Conservation (phyloP, 768 basidiomycete genomes). For the Crucibulum laeve region DNA sequence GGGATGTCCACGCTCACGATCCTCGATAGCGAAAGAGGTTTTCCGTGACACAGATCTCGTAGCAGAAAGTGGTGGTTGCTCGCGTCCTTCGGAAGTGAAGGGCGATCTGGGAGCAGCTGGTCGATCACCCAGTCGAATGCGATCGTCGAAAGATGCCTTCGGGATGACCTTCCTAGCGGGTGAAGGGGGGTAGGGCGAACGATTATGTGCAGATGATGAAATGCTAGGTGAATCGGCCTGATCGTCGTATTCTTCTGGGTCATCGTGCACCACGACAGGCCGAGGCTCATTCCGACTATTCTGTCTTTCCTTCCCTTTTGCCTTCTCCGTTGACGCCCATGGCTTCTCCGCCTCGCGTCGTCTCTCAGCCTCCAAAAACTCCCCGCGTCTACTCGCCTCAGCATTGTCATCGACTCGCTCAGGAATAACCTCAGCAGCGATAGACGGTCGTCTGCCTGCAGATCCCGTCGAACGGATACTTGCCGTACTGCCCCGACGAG, state of each 20-base stretch:
- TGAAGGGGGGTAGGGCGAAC: not conserved
- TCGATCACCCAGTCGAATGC: no score
- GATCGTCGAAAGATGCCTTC: constrained; percentile 20
- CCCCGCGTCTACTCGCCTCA: constrained; percentile 1
- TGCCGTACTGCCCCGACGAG: constrained; percentile 42
- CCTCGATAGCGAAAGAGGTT: not conserved
- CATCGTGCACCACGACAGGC: not conserved
- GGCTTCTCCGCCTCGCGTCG: constrained; percentile 2
- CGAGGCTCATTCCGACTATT: not conserved
- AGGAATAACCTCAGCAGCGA: constrained; percentile 32
- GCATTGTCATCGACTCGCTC: constrained; percentile 25
- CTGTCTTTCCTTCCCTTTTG: constrained; percentile 13
- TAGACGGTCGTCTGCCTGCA: constrained; percentile 33
- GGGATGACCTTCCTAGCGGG: constrained; percentile 15
- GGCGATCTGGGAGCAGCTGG: not conserved
- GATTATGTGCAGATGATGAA: not conserved
- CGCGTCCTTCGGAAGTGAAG: not conserved
- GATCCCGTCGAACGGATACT: constrained; percentile 45
- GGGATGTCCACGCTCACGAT: not conserved
- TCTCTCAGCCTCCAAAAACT: not conserved
- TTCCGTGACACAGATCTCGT: not conserved
- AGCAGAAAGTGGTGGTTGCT: not conserved
- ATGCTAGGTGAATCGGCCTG: not conserved
- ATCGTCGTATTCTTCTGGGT: not conserved
- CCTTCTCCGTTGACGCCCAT: constrained; percentile 8